Base-by-base conservation (phyloP, 805 yeast genomes). In the Dipodascopsis uninucleata region DNA sequence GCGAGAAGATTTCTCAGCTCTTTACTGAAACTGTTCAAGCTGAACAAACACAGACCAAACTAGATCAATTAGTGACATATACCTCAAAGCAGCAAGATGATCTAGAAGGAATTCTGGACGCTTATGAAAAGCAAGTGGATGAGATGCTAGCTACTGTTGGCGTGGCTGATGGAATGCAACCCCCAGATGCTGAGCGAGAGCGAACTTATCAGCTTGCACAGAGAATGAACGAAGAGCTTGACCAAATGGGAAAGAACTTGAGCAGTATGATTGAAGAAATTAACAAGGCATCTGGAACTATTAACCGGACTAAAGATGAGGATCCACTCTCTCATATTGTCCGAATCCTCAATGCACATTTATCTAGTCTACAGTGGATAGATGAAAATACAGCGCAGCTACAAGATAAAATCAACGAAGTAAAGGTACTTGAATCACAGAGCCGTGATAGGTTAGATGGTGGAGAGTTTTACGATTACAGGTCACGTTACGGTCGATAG, bases 11-110 rank as follows among this genome's bases (percentile, higher is more conserved):
- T 22, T 71, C 85, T 21, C 79, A 82, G 48, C 69, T 90, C 34
- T 86, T 85, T 62, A 73, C 81, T 28, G 89, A 86, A 52, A 81
- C 93, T 2, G 64, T 82, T 29, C 78, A 79, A 41, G 95, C 96
- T 4, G 96, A 89, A 59, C 85, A 82, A 55, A 78, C 85, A 40
- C 97, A 90, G 61, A 71, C 73, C 33, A 84, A 82, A 56, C 82
- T 93, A 36, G 97, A 93, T 56, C 96, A 88, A 63, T 82, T 88
- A 31, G 71, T 93, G 44, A 71, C 80, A 31, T 90, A 88, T 60
- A 83, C 93, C 39, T 93, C 84, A 59, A 82, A 82, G 56, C 97
- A 93, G 63, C 98, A 93, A 61, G 86, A 85, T 47, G 97, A 90
- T 59, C 70, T 93, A 38, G 98, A 90, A 48, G 71, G 76, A 12